Evolutionary conservation across 352 stramenopile species (phyloP), one percentile per base, ranked within the genome.

Genomic region (Globisporangium carolinianum): DNA sequence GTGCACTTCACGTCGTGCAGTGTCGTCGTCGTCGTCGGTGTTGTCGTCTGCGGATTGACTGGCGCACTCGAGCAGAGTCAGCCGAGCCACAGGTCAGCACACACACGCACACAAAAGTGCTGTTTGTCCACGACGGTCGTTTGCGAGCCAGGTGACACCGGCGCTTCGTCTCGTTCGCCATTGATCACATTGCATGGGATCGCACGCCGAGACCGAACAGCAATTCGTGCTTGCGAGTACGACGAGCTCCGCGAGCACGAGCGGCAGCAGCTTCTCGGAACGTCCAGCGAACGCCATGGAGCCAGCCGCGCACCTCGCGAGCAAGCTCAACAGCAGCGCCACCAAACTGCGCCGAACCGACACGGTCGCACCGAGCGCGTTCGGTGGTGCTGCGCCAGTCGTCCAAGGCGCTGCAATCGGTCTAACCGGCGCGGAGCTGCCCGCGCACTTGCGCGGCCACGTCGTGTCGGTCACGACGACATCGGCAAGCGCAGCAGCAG

Each of bases 391-490:
- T 8, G 14, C 15, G 45, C 45, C 45, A 17, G 45, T 48, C 45
- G 45, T 48, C 8, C 45, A 17, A 2, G n/a, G 45, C n/a, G 14
- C 14, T 9, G n/a, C 14, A 6, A n/a, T 32, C 35, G 38, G 47
- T 24, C 68, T 70, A 45, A 65, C 67, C 43, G 43, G 60, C 0
- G 73, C 79, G 8, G 73, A 83, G 12, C 56, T 89, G 39, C 79
- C 79, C 10, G 65, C 76, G 36, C 79, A 89, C 49, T 56, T 89
- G 39, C 65, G 76, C 8, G 73, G 86, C 53, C 76, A 87, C 53
- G 68, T 87, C 15, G 73, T 87, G 15, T 57, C 60, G 24, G 43
- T 55, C 38, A 60, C 53, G 14, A 60, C 65, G n/a, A 64, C 41
- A 14, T 35, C 38, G 17, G 58, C 65, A 17, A 64, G 41, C 14